Evolutionary conservation across 495 filamentous ascomycete species (phyloP).

Genomic region (Aspergillus ostianus): DNA sequence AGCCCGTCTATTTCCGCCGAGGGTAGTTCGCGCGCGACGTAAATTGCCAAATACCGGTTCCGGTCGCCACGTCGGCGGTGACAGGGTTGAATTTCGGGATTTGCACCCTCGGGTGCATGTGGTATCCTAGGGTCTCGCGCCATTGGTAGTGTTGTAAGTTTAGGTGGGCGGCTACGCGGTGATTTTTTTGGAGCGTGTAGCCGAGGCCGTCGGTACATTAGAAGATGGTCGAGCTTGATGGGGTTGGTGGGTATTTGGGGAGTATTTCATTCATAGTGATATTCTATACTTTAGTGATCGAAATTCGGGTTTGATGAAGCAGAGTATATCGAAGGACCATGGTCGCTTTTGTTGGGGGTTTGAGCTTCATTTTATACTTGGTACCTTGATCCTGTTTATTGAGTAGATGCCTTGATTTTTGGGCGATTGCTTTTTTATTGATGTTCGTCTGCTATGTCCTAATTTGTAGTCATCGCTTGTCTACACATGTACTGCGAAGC

Average conservation of each 20-base stretch:
- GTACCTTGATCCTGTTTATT: background rate
- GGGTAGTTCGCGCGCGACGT: constrained; percentile 11
- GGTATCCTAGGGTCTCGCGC: constrained; percentile 21
- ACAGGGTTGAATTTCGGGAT: background rate
- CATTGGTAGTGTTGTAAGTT: constrained; percentile 29
- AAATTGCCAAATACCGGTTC: constrained; percentile 28
- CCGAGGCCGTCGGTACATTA: constrained; percentile 16
- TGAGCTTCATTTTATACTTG: background rate
- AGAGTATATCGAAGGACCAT: background rate
- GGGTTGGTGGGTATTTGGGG: background rate
- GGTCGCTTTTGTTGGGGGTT: background rate
- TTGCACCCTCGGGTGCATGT: constrained; percentile 18
- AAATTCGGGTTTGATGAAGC: no score
- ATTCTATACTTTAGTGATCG: background rate
- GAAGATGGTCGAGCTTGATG: constrained; percentile 5
- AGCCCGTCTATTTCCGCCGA: constrained; percentile 16
- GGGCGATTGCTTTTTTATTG: no score
- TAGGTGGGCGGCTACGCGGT: constrained; percentile 16
- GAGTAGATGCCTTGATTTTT: background rate
- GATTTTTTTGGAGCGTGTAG: constrained; percentile 20
- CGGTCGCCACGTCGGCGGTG: constrained; percentile 23
- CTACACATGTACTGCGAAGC: no score
- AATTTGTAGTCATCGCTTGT: no score
- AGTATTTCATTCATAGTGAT: background rate
- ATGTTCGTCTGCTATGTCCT: no score